Percentiles rank a stretch among this genome's conserved stretches.
phyloP scores from a whole-genome alignment of 805 yeast species.

The Ogataea minuta region DNA sequence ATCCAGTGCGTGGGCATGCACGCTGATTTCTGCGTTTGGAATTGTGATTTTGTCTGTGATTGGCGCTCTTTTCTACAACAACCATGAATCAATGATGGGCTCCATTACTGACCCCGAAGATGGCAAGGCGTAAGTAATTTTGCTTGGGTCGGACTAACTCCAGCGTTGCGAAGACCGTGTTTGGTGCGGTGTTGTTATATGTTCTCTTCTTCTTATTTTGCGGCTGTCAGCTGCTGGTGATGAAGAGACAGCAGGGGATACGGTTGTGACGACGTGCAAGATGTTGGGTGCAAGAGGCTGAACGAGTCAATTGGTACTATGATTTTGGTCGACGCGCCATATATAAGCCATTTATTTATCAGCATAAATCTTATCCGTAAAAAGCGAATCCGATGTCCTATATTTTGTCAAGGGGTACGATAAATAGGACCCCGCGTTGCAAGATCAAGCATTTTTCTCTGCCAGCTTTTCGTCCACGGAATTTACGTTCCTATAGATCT shows the following conservation, averaged over 20 bases:
- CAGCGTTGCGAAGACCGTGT: slow-evolving; percentile 84
- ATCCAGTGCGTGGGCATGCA: slow-evolving; percentile 92
- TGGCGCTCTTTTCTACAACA: slow-evolving; percentile 75
- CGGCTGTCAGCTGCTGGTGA: slow-evolving; percentile 74
- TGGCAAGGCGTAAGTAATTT: slow-evolving; percentile 64
- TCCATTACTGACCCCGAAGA: slow-evolving; percentile 87
- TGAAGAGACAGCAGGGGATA: slow-evolving; percentile 65
- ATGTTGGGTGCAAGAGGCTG: neutral
- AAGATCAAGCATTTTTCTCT: neutral
- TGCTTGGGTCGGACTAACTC: slow-evolving; percentile 6
- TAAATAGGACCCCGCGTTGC: too few relatives aligned
- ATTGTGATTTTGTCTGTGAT: slow-evolving; percentile 81
- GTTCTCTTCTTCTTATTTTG: slow-evolving; percentile 80
- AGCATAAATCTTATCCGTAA: slow-evolving; percentile 8
- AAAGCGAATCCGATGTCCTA: slow-evolving; percentile 6
- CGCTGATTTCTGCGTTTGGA: slow-evolving; percentile 89
- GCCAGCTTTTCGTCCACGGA: neutral
- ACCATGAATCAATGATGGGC: slow-evolving; percentile 92
- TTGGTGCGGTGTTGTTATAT: slow-evolving; percentile 86
- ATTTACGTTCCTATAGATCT: slow-evolving; percentile 19
- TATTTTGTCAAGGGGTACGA: neutral
- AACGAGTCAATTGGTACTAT: neutral
- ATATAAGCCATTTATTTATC: slow-evolving; percentile 1
- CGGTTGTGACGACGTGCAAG: slow-evolving; percentile 37
- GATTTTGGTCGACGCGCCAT: neutral